Percentiles rank a stretch among this genome's conserved stretches.
These are phyloP conservation scores for Viridothelium virens DNA, from an alignment of 495 filamentous ascomycete species.

Conservation along the genomic window DNA sequence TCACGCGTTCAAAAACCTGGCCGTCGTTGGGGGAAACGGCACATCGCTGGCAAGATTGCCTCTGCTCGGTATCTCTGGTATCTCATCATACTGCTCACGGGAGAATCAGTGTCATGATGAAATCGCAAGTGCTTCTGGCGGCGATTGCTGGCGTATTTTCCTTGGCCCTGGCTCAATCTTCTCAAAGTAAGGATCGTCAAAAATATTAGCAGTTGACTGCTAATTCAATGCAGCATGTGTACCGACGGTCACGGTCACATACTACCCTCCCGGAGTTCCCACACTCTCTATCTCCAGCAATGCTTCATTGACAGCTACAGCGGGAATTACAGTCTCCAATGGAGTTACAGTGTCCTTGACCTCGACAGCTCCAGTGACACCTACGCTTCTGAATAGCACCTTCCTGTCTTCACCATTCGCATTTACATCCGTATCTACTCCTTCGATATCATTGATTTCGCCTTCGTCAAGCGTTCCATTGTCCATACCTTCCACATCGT, in stretches of 20 bases:
- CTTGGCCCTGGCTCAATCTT: neutral
- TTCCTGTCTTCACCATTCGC: neutral
- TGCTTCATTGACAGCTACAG: neutral
- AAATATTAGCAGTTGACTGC: neutral
- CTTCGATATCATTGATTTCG: neutral
- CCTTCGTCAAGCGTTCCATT: neutral
- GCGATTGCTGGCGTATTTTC: neutral
- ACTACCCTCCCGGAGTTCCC: neutral
- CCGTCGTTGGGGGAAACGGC: neutral
- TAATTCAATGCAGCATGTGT: conserved; percentile 2
- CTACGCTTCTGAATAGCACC: too few species aligned
- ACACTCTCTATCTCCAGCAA: neutral
- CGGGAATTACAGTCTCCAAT: neutral
- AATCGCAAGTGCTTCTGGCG: neutral
- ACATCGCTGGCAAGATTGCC: conserved; percentile 4
- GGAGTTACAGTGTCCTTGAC: neutral
- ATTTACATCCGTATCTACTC: neutral
- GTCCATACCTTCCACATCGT: neutral
- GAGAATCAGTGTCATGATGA: neutral
- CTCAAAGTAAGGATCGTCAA: neutral
- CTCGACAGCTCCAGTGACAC: neutral
- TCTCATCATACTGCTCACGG: neutral
- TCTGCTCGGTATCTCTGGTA: neutral
- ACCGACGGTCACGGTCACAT: neutral
- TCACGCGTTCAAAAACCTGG: neutral